Base-by-base conservation (phyloP, 148 eudicot species). In the Linanthus parryae region DNA sequence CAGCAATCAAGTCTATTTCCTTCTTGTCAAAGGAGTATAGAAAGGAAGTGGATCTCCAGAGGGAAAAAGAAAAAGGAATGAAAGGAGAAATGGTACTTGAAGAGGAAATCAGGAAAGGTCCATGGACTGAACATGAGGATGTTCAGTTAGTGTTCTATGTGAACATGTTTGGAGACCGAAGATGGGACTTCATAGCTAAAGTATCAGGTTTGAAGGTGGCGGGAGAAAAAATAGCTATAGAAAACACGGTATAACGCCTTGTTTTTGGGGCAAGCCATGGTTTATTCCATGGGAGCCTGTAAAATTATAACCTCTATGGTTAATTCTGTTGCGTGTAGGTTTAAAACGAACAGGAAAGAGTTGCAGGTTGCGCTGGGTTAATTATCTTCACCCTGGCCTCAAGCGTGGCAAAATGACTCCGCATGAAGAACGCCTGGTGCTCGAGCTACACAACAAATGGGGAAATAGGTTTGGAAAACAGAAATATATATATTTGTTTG, bases 171-270 rank as follows among this genome's bases (percentile, higher is more conserved):
- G 97, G 97, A 26, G 98, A 91, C 62, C 82, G 95, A 16, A 71
- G 95, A 67, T 91, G 98, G 98, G 98, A 92, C 89, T 92, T 87
- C 83, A 79, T 92, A 61, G 94, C 98, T 8, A 81, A 92, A 72
- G 98, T 91, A 68, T 86, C 97, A 91, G 97, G 97, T 91, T 91
- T 91, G 97, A 83, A 81, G 95, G 97, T 89, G 97, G 97, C 80
- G 97, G 97, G 97, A 85, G 95, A 85, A 71, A 74, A 46, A 61
- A n/a, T n/a, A n/a, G n/a, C n/a, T n/a, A n/a, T n/a, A n/a, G 26
- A 68, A 23, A 44, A 36, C 64, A 80, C 75, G 95, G 95, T 83
- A 85, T 52, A 94, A 61, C 69, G n/a, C n/a, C n/a, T n/a, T n/a
- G n/a, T 78, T 40, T 62, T 54, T 59, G 71, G 76, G 62, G 67